Conservation (phyloP, 345 rosid genomes). For the Crucihimalaya himalaica region DNA sequence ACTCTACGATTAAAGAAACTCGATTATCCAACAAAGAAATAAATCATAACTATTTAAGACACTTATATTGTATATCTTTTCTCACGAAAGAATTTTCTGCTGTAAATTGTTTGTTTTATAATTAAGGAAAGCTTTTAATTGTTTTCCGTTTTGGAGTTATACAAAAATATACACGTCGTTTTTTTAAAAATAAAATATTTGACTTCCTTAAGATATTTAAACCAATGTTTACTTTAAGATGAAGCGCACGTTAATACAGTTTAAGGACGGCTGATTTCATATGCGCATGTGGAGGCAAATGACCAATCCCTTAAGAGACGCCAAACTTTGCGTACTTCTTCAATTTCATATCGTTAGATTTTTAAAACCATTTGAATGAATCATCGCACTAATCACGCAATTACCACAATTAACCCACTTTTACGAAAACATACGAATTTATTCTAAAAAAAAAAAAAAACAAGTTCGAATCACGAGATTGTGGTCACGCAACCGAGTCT, state of each 20-base stretch:
- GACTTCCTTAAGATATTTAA: slow-evolving; percentile 7
- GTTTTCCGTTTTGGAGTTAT: not conserved
- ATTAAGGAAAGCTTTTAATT: not conserved
- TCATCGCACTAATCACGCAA: slow-evolving; percentile 24
- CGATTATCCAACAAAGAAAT: slow-evolving; percentile 2
- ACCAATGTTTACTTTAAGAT: slow-evolving; percentile 37
- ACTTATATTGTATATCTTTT: not conserved
- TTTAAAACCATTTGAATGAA: not conserved
- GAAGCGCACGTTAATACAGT: slow-evolving; percentile 49
- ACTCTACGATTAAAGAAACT: slow-evolving; percentile 12
- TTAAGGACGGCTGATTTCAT: slow-evolving; percentile 43
- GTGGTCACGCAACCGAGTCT: slow-evolving; percentile 13
- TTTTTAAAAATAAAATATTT: slow-evolving; percentile 18
- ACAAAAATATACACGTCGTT: not conserved
- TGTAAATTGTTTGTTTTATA: not conserved
- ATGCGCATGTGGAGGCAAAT: slow-evolving; percentile 54
- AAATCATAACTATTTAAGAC: not conserved
- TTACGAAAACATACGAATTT: slow-evolving; percentile 2
- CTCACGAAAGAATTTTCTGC: not conserved
- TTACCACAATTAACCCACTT: not conserved
- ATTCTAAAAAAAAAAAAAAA: not conserved
- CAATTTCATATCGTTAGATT: slow-evolving; percentile 6
- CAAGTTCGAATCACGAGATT: not conserved
- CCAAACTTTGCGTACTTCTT: slow-evolving; percentile 43
- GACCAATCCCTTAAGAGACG: slow-evolving; percentile 50